These are phyloP conservation scores for Graphilbum sp. DNA, from an alignment of 2,329 filamentous ascomycete genomes.

Conservation along the genomic window DNA sequence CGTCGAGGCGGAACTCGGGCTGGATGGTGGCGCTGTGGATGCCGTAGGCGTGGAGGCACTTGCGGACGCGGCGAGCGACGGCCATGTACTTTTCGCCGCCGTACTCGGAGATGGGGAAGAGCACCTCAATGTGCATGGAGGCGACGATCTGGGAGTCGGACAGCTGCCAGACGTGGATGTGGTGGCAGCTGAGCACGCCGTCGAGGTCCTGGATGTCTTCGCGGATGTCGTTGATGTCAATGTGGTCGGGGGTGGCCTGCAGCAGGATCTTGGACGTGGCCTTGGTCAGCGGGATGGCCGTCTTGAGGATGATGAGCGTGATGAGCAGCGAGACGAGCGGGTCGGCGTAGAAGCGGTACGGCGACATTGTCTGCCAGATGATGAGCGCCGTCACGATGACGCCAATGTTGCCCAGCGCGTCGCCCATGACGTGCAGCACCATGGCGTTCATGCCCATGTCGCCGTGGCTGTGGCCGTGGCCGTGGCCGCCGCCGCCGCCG, in stretches of 20 bases:
- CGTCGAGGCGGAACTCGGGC: conserved; percentile 61
- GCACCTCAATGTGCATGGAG: conserved; percentile 82
- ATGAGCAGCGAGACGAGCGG: conserved; percentile 88
- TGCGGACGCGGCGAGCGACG: conserved; percentile 64
- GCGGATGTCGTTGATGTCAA: conserved; percentile 78
- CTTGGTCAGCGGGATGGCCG: conserved; percentile 62
- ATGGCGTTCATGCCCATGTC: conserved; percentile 94
- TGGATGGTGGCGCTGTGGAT: conserved; percentile 97
- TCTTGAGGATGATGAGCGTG: conserved; percentile 59
- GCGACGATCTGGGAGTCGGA: conserved; percentile 90
- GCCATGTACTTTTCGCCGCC: conserved; percentile 76
- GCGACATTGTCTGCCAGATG: conserved; percentile 80
- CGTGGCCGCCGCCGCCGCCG: conserved; percentile 45
- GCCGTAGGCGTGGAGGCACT: conserved; percentile 85
- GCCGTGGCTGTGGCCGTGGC: conserved; percentile 60
- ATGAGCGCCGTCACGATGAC: conserved; percentile 70
- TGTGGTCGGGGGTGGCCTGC: conserved; percentile 80
- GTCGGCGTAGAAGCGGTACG: conserved; percentile 75
- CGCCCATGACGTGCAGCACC: conserved; percentile 61
- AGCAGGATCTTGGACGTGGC: conserved; percentile 77
- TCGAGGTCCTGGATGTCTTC: conserved; percentile 77
- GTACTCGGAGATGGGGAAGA: conserved; percentile 73
- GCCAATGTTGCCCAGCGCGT: conserved; percentile 73
- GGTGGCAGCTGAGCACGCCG: conserved; percentile 80
- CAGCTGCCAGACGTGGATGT: conserved; percentile 95